phyloP scores from a whole-genome alignment of 352 stramenopile species.

The Globisporangium barbulae region DNA sequence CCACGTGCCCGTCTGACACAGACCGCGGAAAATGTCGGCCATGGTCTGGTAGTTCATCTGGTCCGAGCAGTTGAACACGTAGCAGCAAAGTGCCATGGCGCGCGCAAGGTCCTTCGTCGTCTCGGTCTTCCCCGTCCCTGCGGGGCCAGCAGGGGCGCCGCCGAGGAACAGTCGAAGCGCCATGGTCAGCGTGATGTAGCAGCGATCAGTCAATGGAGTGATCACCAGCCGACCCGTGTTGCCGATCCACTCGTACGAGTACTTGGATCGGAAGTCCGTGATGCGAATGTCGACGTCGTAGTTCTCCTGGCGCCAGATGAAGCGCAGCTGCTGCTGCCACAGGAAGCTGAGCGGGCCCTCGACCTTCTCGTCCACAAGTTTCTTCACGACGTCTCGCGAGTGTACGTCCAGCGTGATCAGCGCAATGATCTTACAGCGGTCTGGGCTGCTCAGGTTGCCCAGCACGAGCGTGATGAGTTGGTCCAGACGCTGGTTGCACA shows the following conservation, averaged over 20 bases:
- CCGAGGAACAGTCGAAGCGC: conserved; percentile 95
- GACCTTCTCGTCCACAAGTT: conserved; percentile 86
- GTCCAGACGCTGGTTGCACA: conserved; percentile 85
- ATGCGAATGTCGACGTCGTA: conserved; percentile 96
- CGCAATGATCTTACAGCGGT: conserved; percentile 94
- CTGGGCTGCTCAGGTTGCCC: conserved; percentile 82
- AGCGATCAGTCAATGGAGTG: conserved; percentile 95
- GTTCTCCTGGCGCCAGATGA: conserved; percentile 91
- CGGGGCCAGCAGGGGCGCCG: conserved; percentile 90
- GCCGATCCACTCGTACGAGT: conserved; percentile 88
- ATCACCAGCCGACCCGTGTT: conserved; percentile 93
- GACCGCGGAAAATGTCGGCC: conserved; percentile 83
- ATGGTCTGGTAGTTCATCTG: conserved; percentile 91
- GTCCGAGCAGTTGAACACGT: conserved; percentile 89
- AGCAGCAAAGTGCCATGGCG: conserved; percentile 84
- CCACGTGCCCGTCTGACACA: conserved; percentile 85
- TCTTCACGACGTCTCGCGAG: conserved; percentile 92
- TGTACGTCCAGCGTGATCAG: conserved; percentile 97
- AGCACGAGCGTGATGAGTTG: conserved; percentile 92
- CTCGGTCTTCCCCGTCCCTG: conserved; percentile 90
- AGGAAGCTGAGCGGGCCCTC: conserved; percentile 84
- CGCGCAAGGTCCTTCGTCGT: conserved; percentile 85
- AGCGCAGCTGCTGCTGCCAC: conserved; percentile 87
- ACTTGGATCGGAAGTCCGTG: conserved; percentile 95
- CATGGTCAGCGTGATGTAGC: conserved; percentile 97